Base-by-base conservation (phyloP, 306 rosid species). In the Echinosophora koreensis region DNA sequence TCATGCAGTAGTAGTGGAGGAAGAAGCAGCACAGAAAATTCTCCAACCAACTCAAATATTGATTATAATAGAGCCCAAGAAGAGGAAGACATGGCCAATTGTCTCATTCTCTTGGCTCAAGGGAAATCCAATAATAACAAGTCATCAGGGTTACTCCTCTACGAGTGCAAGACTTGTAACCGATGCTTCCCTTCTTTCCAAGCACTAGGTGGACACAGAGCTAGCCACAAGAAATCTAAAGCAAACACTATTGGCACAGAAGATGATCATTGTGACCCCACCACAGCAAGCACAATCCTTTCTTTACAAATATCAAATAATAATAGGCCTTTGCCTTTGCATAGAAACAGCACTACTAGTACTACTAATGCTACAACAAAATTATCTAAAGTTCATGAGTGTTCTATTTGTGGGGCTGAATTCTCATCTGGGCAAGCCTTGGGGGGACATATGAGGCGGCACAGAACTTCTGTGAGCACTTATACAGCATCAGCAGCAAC, bases 371-470 rank as follows among this genome's bases (percentile, higher is more conserved):
- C 52, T 4, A 13, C 59, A 2, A 57, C 66, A 75, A 89, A 83
- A 58, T 22, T 22, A 22, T 7, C 85, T 1, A 90, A 87, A 77
- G 83, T 89, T 75, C 98, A 94, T 5, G 97, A 85, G 81, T 94
- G 98, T 72, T 86, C 93, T 0, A 77, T 92, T 5, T 94, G 97
- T 64, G 90, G 95, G 8, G 88, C 95, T 37, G 95, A 90, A 35
- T 94, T 92, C 75, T 84, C 91, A 0, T 94, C 98, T 6, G 98
- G 98, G 0, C 98, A 94, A 87, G 98, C 98, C 11, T 82, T 94
- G 16, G 98, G 98, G 15, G 98, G 98, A 5, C 98, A 94, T 68
- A 94, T 94, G 98, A 87, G 98, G 46, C 60, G 97, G 67, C 98
- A 94, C 38, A 85, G 97, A 84, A 73, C 77, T 15, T 80, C 80